Evolutionary conservation across 169 alveolate genomes (phyloP).

Genomic region (Ichthyophthirius multifiliis): DNA sequence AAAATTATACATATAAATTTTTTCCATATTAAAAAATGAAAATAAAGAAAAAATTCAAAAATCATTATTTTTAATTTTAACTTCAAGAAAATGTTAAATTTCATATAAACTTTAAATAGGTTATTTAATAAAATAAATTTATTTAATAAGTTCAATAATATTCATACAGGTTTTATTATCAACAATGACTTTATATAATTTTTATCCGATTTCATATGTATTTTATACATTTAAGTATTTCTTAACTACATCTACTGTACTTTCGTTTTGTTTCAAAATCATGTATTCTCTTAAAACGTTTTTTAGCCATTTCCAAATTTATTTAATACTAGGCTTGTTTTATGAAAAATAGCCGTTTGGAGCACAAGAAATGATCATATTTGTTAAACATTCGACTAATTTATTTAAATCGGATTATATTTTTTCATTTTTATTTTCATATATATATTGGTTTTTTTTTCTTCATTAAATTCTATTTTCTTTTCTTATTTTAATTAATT

Average conservation of each 20-base stretch:
- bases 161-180: neutral
- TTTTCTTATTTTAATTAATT: neutral
- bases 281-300: neutral
- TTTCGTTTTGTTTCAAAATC: no score
- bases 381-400: neutral
- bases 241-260: neutral
- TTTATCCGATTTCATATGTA: neutral
- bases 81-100: no score
- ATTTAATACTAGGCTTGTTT: neutral
- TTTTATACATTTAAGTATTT: neutral
- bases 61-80: no score
- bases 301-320: constrained; percentile 4
- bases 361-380: neutral
- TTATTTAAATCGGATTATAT: neutral
- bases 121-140: no score
- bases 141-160: neutral
- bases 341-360: neutral
- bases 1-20: no score
- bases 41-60: no score
- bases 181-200: neutral
- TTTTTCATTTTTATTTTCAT: neutral
- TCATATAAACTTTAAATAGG: no score
- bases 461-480: neutral
- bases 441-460: neutral
- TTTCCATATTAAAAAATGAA: no score